phyloP scores from a whole-genome alignment of 768 basidiomycete genomes.

The Exsudoporus frostii region DNA sequence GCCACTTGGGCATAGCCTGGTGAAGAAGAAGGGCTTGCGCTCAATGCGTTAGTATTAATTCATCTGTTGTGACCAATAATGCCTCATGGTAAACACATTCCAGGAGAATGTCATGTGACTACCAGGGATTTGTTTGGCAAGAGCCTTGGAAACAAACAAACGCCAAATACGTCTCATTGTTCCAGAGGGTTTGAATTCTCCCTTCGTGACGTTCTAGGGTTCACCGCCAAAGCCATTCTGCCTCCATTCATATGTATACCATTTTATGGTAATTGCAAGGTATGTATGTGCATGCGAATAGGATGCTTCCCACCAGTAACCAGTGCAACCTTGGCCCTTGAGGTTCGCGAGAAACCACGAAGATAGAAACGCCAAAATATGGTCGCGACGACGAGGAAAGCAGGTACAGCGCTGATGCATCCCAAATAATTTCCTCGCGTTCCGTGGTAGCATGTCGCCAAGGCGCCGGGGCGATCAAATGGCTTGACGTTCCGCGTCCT shows the following conservation, averaged over 20 bases:
- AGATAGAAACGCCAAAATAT: neutral
- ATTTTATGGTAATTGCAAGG: too few relatives aligned
- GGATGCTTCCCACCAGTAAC: neutral
- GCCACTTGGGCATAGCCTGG: neutral
- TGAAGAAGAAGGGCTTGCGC: neutral
- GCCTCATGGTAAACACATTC: constrained; percentile 18
- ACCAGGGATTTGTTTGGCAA: constrained; percentile 3
- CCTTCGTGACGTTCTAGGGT: too few relatives aligned
- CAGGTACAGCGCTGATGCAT: neutral
- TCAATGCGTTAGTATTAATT: neutral
- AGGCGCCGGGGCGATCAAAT: neutral
- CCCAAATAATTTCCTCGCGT: neutral
- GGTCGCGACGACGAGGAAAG: neutral
- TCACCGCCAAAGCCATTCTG: neutral
- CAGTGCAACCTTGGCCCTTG: too few relatives aligned
- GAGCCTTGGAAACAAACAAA: constrained; percentile 10
- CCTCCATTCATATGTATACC: neutral
- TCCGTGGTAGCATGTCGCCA: neutral
- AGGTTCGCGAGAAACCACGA: neutral
- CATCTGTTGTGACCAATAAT: neutral
- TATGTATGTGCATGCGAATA: neutral
- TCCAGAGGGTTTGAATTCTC: too few relatives aligned
- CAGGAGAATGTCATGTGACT: neutral
- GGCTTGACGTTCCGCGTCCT: neutral
- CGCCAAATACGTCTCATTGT: neutral